Evolutionary conservation across 2,329 filamentous ascomycete species (phyloP).

Genomic region (Pyricularia sp.): DNA sequence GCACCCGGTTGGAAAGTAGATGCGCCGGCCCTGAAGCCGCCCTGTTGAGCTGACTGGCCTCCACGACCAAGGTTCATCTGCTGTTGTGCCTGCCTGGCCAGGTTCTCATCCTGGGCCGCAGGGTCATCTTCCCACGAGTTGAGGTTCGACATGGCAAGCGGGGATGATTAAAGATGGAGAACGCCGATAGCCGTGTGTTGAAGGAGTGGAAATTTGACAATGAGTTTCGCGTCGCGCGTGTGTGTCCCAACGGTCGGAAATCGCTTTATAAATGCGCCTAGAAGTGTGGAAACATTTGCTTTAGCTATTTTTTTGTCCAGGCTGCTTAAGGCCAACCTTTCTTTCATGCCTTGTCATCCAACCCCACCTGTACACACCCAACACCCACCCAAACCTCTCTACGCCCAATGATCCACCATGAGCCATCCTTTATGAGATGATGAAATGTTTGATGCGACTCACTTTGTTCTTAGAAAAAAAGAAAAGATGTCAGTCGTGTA

Average conservation of each 20-base stretch:
- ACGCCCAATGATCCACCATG: not conserved
- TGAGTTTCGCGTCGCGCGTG: not conserved
- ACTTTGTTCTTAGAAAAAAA: not conserved
- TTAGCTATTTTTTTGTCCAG: not conserved
- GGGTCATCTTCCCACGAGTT: constrained; percentile 93
- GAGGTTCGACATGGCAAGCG: constrained; percentile 62
- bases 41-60: constrained; percentile 21
- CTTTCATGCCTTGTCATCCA: not conserved
- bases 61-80: constrained; percentile 58
- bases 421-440: not conserved
- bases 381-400: not conserved
- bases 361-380: not conserved
- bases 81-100: constrained; percentile 63
- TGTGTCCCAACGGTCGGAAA: not conserved
- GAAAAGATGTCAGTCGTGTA: not conserved
- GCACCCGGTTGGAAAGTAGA: constrained; percentile 63
- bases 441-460: not conserved
- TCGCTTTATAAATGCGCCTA: not conserved
- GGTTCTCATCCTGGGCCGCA: constrained; percentile 61
- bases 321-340: not conserved
- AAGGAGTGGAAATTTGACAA: not conserved
- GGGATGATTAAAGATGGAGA: not conserved
- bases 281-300: not conserved
- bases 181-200: constrained; percentile 6
- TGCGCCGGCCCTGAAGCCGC: constrained; percentile 52